Base-by-base conservation (phyloP, 225 moss, liverwort and hornwort genomes). In the Marchantia polymorpha region DNA sequence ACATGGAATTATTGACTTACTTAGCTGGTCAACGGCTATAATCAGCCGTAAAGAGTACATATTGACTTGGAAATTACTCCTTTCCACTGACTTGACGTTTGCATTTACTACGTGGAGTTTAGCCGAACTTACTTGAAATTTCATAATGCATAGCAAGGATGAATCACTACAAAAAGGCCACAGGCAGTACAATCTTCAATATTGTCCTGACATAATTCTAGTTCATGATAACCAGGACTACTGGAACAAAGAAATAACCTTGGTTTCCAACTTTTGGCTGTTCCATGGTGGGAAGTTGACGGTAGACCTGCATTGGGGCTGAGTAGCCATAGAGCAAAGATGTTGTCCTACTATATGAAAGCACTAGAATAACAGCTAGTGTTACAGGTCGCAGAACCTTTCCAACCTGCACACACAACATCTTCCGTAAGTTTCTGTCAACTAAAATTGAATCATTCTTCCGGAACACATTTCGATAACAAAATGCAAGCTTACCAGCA, bases 241-340 rank as follows among this genome's bases (percentile, higher is more conserved):
- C 2, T 39, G 39, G 49, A 59, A 29, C 12, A 26, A 53, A 29
- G 27, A 8, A 31, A 64, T 58, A 2, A 77, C 77, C 77, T 61
- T 52, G 15, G 53, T 54, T 68, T 20, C 66, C 67, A n/a, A 48
- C 16, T 15, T 26, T 50, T 13, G 52, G 55, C 17, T 51, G 25
- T 7, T 55, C 29, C 17, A 46, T 29, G 20, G 78, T 15, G 69
- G 94, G 83, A 63, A 99, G 92, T 78, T 95, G 88, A 56, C 79
- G 83, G 78, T 99, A 95, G 52, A 90, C 82, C 77, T 92, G 86
- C 93, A 99, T 87, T 49, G 99, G 93, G 73, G 99, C 99, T 76
- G 93, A 95, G 83, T 99, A 99, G 46, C 99, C 99, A 83, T 86
- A 86, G 53, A 92, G 92, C 73, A 99, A 74, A 8, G 99, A 93